phyloP scores from a whole-genome alignment of 1,284 basidiomycete genomes.

The Ganoderma sinense region DNA sequence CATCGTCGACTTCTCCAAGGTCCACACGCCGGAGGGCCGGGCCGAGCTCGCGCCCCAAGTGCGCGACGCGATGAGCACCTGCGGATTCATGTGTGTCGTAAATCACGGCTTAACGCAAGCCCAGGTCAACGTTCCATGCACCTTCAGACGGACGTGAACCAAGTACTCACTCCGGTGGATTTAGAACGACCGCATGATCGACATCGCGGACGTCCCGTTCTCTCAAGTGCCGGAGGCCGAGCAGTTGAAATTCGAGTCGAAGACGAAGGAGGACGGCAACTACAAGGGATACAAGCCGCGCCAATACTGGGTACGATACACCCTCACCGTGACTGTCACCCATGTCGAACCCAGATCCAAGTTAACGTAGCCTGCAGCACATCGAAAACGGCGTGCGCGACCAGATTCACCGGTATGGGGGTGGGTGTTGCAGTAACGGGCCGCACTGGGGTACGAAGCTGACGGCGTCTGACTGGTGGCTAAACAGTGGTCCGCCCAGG shows the following conservation, averaged over 20 bases:
- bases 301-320: conserved; percentile 56
- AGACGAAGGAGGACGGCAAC: conserved; percentile 57
- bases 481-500: conserved; percentile 10
- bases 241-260: conserved; percentile 58
- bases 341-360: too few relatives aligned
- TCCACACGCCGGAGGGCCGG: conserved; percentile 55
- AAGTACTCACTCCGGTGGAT: background rate
- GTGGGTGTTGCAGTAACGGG: conserved; percentile 42
- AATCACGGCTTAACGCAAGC: conserved; percentile 62
- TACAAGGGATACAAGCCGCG: conserved; percentile 69
- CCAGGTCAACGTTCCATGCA: conserved; percentile 42
- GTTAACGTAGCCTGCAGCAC: conserved; percentile 44
- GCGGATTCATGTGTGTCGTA: conserved; percentile 71
- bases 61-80: conserved; percentile 62
- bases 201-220: conserved; percentile 44
- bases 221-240: conserved; percentile 59
- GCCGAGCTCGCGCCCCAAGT: conserved; percentile 48
- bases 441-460: background rate
- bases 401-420: conserved; percentile 65
- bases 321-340: too few relatives aligned
- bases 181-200: conserved; percentile 34
- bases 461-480: background rate
- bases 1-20: conserved; percentile 69
- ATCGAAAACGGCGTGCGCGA: conserved; percentile 66
- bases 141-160: too few relatives aligned